These are phyloP conservation scores for Panicum miliaceum DNA, from an alignment of 176 grass and related monocot genomes.

Conservation along the genomic window DNA sequence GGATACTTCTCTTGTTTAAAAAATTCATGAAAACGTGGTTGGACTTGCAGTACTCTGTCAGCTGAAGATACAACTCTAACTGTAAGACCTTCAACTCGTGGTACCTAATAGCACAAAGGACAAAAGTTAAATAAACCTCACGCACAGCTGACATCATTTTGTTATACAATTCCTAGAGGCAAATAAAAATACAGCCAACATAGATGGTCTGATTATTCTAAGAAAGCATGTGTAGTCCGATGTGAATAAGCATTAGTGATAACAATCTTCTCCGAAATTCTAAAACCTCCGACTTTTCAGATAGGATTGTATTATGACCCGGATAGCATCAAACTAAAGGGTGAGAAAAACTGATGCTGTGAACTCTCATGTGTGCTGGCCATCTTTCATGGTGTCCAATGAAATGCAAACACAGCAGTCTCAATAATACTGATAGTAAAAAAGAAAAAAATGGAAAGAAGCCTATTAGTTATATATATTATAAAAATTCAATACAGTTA, in stretches of 20 bases:
- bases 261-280: not conserved
- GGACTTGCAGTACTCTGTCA: slow-evolving; percentile 70
- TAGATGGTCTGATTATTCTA: slow-evolving; percentile 1
- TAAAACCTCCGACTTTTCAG: not conserved
- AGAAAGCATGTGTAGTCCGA: not conserved
- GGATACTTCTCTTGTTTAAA: slow-evolving; percentile 85
- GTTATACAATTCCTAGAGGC: not conserved
- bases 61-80: slow-evolving; percentile 88
- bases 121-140: slow-evolving; percentile 39
- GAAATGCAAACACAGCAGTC: not conserved
- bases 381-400: slow-evolving; percentile 6
- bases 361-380: not conserved
- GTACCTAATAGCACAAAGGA: slow-evolving; percentile 67
- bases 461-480: not conserved
- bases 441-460: slow-evolving; percentile 17
- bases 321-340: not conserved
- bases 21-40: slow-evolving; percentile 67
- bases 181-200: slow-evolving; percentile 25
- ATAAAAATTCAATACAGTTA: not conserved
- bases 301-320: slow-evolving; percentile 7
- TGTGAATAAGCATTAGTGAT: slow-evolving; percentile 13
- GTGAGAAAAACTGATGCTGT: not conserved
- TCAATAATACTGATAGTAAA: not conserved
- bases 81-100: slow-evolving; percentile 79
- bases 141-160: slow-evolving; percentile 28